Evolutionary conservation across 1,139 yeast genomes (phyloP).

Genomic region (Yamadazyma kanchanaburiensis): DNA sequence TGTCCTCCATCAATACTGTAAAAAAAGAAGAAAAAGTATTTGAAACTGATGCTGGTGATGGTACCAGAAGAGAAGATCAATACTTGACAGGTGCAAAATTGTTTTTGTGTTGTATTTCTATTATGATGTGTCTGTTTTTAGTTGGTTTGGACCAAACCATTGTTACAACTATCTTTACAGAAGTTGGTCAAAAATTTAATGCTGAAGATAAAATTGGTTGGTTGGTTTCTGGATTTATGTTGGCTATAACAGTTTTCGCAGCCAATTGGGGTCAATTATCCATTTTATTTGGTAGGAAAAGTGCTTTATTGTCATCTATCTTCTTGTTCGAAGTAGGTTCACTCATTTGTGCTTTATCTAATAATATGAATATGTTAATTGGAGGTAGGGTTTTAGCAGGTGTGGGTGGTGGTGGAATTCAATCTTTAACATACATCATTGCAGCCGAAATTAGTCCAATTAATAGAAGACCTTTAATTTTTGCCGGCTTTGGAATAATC

Average conservation of each 20-base stretch:
- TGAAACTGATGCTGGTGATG: constrained; percentile 43
- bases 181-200: constrained; percentile 35
- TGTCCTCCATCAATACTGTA: no score
- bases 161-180: constrained; percentile 32
- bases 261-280: constrained; percentile 41
- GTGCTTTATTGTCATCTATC: constrained; percentile 32
- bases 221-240: constrained; percentile 58
- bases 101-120: constrained; percentile 22
- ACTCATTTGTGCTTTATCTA: constrained; percentile 35
- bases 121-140: constrained; percentile 30
- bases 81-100: constrained; percentile 29
- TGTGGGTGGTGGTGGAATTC: constrained; percentile 32
- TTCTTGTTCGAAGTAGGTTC: constrained; percentile 36
- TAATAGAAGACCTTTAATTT: constrained; percentile 22
- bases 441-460: constrained; percentile 29
- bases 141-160: constrained; percentile 43
- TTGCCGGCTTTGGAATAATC: constrained; percentile 41
- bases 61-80: constrained; percentile 37
- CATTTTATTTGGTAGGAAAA: constrained; percentile 46
- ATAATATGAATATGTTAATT: constrained; percentile 31
- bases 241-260: constrained; percentile 36
- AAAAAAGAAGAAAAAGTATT: constrained; percentile 14
- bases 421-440: constrained; percentile 23
- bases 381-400: constrained; percentile 39
- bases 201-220: constrained; percentile 56